These are phyloP conservation scores for Coemansia aciculifera DNA, from an alignment of 192 early-diverging fungal species.

Conservation along the genomic window DNA sequence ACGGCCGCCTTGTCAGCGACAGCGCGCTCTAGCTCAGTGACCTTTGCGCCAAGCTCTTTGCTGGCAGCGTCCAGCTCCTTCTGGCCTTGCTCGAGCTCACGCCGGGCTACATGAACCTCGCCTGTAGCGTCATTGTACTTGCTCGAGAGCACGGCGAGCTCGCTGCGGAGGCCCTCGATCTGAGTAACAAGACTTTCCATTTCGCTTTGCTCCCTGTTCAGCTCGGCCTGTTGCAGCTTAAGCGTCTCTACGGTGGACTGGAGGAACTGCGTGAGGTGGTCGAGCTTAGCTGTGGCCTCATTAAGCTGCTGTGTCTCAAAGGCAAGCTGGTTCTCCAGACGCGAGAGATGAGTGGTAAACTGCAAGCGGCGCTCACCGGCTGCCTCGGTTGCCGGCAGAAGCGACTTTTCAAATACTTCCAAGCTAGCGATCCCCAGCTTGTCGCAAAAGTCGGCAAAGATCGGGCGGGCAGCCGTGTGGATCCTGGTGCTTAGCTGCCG, in stretches of 20 bases:
- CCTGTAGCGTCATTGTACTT: constrained; percentile 60
- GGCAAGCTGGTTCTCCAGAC: constrained; percentile 74
- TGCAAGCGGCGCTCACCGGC: constrained; percentile 70
- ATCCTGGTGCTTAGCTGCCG: constrained; percentile 51
- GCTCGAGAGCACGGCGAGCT: constrained; percentile 54
- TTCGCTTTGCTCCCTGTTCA: constrained; percentile 54
- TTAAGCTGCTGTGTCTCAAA: constrained; percentile 77
- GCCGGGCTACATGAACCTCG: constrained; percentile 61
- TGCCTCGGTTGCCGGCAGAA: constrained; percentile 70
- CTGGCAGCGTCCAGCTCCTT: constrained; percentile 58
- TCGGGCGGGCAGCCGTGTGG: constrained; percentile 58
- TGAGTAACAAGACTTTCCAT: constrained; percentile 50
- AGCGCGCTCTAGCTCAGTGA: constrained; percentile 73
- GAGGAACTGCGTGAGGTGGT: constrained; percentile 58
- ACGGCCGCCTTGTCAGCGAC: constrained; percentile 76
- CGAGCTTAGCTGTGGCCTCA: constrained; percentile 62
- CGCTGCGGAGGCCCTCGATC: constrained; percentile 51
- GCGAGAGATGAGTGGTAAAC: constrained; percentile 75
- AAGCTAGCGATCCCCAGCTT: constrained; percentile 72
- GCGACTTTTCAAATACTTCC: constrained; percentile 83
- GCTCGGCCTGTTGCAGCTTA: constrained; percentile 46
- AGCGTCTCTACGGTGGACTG: constrained; percentile 39
- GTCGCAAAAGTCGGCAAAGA: constrained; percentile 83
- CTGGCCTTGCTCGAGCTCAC: constrained; percentile 65
- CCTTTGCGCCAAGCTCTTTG: constrained; percentile 42